These are phyloP conservation scores for Citeromyces nyonsensis DNA, from an alignment of 805 yeast species.

Conservation along the genomic window DNA sequence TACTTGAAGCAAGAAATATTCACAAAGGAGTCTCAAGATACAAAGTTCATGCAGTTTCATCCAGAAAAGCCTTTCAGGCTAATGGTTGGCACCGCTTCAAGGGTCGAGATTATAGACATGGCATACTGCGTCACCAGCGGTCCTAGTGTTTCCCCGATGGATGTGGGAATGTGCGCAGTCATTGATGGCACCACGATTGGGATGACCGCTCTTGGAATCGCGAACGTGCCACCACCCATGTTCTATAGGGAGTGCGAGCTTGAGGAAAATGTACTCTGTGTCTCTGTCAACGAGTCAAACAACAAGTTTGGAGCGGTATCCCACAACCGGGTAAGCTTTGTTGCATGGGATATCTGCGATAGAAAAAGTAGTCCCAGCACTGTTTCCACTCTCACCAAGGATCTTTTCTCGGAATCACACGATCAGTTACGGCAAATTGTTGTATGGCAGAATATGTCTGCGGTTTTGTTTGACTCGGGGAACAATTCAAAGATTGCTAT, in stretches of 20 bases:
- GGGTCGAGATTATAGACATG: slow-evolving; percentile 52
- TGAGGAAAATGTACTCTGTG: slow-evolving; percentile 39
- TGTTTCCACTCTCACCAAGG: slow-evolving; percentile 14
- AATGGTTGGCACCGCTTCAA: slow-evolving; percentile 39
- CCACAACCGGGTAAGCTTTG: slow-evolving; percentile 18
- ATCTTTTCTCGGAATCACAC: slow-evolving; percentile 18
- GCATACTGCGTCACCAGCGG: slow-evolving; percentile 51
- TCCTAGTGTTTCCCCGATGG: slow-evolving; percentile 51
- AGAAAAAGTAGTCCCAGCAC: slow-evolving; percentile 27
- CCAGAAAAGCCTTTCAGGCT: slow-evolving; percentile 76
- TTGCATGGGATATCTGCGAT: slow-evolving; percentile 29
- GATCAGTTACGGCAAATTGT: slow-evolving; percentile 54
- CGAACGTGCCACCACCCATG: slow-evolving; percentile 93
- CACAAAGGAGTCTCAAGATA: slow-evolving; percentile 14
- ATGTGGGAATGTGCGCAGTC: slow-evolving; percentile 67
- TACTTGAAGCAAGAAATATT: slow-evolving; percentile 70
- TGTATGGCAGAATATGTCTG: slow-evolving; percentile 31
- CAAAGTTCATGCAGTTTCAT: slow-evolving; percentile 55
- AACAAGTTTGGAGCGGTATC: slow-evolving; percentile 42
- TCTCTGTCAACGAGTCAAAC: slow-evolving; percentile 49
- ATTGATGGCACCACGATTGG: slow-evolving; percentile 60
- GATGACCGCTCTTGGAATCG: slow-evolving; percentile 70
- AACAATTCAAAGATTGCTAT: slow-evolving; percentile 32
- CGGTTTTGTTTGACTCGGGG: slow-evolving; percentile 40
- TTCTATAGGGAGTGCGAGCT: slow-evolving; percentile 51